phyloP scores from a whole-genome alignment of 768 basidiomycete species.

The Cystoderma amianthinum region DNA sequence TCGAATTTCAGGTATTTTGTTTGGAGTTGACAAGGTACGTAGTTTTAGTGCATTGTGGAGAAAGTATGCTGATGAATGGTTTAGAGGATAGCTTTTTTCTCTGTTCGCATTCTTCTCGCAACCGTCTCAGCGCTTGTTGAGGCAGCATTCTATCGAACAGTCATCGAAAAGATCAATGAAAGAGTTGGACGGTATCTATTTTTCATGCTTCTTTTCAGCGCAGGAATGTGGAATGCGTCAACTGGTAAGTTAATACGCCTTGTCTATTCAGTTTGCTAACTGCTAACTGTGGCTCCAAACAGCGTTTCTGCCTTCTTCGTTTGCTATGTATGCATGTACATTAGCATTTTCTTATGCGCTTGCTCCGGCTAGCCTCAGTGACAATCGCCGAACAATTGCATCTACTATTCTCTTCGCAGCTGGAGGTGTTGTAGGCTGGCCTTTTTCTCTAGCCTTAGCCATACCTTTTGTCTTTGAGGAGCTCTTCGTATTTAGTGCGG shows the following conservation, averaged over 20 bases:
- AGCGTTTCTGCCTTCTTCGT: slow-evolving; percentile 95
- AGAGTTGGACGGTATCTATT: slow-evolving; percentile 91
- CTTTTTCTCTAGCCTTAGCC: slow-evolving; percentile 83
- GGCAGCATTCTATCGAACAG: slow-evolving; percentile 73
- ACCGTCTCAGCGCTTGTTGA: slow-evolving; percentile 72
- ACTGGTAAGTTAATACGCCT: slow-evolving; percentile 52
- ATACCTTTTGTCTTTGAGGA: slow-evolving; percentile 91
- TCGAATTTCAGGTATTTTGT: slow-evolving; percentile 41
- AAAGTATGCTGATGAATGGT: slow-evolving; percentile 6
- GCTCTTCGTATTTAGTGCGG: slow-evolving; percentile 69
- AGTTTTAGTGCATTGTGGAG: not conserved
- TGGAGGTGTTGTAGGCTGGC: slow-evolving; percentile 93
- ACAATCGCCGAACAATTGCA: slow-evolving; percentile 49
- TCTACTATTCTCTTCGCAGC: slow-evolving; percentile 69
- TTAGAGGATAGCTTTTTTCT: slow-evolving; percentile 86
- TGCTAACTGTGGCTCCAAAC: no score
- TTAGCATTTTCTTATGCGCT: slow-evolving; percentile 71
- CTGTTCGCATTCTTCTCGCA: slow-evolving; percentile 75
- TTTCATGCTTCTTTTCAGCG: slow-evolving; percentile 76
- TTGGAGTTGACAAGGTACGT: slow-evolving; percentile 68
- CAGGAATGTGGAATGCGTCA: slow-evolving; percentile 94
- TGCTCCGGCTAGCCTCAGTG: slow-evolving; percentile 44
- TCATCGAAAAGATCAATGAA: slow-evolving; percentile 79
- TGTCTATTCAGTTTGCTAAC: not conserved
- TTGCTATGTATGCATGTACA: slow-evolving; percentile 86